Evolutionary conservation across 1,284 basidiomycete species (phyloP).

Genomic region (Heterobasidion irregulare): DNA sequence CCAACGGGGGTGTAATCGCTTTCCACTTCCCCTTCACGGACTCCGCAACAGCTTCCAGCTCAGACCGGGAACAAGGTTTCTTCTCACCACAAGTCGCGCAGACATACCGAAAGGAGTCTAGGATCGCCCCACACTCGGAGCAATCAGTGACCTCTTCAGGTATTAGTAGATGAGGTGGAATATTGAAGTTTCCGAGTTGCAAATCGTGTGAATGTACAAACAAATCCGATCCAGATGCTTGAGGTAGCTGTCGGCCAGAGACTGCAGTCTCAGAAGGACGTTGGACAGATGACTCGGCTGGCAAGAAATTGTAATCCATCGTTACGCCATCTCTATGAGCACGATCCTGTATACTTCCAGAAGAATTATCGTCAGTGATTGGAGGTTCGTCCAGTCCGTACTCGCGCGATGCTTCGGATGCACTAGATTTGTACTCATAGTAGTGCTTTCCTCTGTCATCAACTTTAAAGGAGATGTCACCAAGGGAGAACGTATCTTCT

Average conservation of each 20-base stretch:
- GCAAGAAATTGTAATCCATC: no score
- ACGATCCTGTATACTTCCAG: neutral
- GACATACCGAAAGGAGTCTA: constrained; percentile 80
- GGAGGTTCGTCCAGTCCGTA: neutral
- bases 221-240: constrained; percentile 6
- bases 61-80: constrained; percentile 26
- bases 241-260: neutral
- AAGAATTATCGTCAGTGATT: neutral
- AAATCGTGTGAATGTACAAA: constrained; percentile 14
- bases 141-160: constrained; percentile 69
- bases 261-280: neutral
- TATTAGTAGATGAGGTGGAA: constrained; percentile 35
- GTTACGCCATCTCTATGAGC: neutral
- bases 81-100: constrained; percentile 82
- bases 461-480: constrained; percentile 47
- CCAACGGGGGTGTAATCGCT: constrained; percentile 10
- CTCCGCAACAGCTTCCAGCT: constrained; percentile 20
- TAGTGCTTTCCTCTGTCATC: constrained; percentile 65
- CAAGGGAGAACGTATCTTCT: constrained; percentile 38
- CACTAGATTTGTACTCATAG: constrained; percentile 14
- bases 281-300: no score
- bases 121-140: constrained; percentile 65
- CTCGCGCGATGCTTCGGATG: constrained; percentile 28
- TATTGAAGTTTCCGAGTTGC: constrained; percentile 23
- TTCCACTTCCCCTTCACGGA: constrained; percentile 27